Conservation (phyloP, 768 basidiomycete genomes). For the Kwoniella dejecticola region DNA sequence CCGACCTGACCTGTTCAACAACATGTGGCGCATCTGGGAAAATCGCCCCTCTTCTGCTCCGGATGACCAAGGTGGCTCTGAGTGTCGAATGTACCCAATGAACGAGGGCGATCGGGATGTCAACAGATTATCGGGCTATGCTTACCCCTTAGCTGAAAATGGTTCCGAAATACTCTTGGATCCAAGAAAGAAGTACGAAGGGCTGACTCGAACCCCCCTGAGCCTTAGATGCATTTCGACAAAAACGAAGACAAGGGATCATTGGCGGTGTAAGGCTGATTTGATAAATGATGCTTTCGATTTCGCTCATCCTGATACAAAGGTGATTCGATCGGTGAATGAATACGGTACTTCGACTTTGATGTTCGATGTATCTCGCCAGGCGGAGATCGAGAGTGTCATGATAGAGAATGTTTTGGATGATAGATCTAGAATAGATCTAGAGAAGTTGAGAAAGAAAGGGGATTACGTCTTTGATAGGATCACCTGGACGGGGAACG, state of each 20-base stretch:
- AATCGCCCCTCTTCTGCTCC: too few relatives aligned
- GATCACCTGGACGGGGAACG: not conserved
- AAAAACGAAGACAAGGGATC: not conserved
- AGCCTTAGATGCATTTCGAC: not conserved
- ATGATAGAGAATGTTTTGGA: not conserved
- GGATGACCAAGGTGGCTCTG: too few relatives aligned
- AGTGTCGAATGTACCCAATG: too few relatives aligned
- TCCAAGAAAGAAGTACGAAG: not conserved
- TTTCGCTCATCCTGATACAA: not conserved
- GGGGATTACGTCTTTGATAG: not conserved
- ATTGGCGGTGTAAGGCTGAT: not conserved
- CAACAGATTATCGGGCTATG: too few relatives aligned
- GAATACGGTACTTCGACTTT: not conserved
- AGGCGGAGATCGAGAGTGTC: not conserved
- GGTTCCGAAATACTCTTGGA: too few relatives aligned
- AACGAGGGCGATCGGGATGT: too few relatives aligned
- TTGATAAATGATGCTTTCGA: not conserved
- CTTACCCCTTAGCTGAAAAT: too few relatives aligned
- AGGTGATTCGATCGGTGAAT: not conserved
- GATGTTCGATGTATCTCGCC: not conserved
- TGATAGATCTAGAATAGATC: not conserved
- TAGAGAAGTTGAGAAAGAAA: not conserved
- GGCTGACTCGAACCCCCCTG: not conserved
- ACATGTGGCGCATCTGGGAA: not conserved
- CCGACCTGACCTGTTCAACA: not conserved